Base-by-base conservation (phyloP, 2,329 filamentous ascomycete genomes). In the Talaromyces verruculosus region DNA sequence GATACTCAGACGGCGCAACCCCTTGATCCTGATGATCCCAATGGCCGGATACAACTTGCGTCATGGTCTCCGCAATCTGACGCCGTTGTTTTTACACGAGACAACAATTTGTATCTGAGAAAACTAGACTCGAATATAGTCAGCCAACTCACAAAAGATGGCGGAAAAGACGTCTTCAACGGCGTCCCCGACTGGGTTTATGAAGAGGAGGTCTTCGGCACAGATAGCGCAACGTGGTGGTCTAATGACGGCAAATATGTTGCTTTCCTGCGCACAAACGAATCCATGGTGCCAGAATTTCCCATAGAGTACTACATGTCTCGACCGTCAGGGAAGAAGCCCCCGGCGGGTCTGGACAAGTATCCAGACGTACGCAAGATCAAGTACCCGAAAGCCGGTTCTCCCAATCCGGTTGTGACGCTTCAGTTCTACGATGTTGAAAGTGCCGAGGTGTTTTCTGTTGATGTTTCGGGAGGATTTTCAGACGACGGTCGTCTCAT, bases 171-270 rank as follows among this genome's bases (percentile, higher is more conserved):
- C 71, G 87, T 95, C 67, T 99, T 99, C 78, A 97, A 99, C 72
- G 95, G 95, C 19, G 88, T 97, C 22, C 95, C 95, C 0, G 96
- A 99, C 77, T 99, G 95, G 95, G 95, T 98, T 0, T 97, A 96
- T 73, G 92, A 96, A 74, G 88, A 90, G 72, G 92, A 96, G 76
- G 92, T 96, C 2, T 91, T 98, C 68, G 78, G 82, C 15, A 89
- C 87, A 1, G 91, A 91, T 71, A 92, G 87, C 68, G 94, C 91
- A 5, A 96, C 93, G 0, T 99, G 96, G 95, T 99, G 93, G 93
- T 94, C 92, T 39, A 85, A 89, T 41, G 92, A 96, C 75, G 95
- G 93, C 61, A 90, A 92, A 72, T 96, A 91, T 75, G 80, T 99
- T 66, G 92, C 95, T 25, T 99, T 97, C 77, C 82, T 99, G 67